Evolutionary conservation across 129 eudicot species (phyloP).

Genomic region (Tagetes erecta): DNA sequence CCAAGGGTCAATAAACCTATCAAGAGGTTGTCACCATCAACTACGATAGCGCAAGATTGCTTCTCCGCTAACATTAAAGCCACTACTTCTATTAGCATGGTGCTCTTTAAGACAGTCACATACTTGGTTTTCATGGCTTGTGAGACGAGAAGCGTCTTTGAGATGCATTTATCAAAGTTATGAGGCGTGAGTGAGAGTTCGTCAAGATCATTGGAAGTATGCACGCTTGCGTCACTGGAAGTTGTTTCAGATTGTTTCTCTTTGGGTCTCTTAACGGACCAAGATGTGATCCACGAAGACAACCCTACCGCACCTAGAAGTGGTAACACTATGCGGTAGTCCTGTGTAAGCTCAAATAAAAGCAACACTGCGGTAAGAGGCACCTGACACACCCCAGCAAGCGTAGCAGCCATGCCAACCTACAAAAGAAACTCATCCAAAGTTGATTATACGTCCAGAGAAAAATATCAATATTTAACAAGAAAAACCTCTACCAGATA

Average conservation of each 20-base stretch:
- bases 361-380: slow-evolving; percentile 91
- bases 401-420: slow-evolving; percentile 99
- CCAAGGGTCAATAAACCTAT: slow-evolving; percentile 68
- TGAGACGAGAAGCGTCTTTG: slow-evolving; percentile 57
- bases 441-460: background rate
- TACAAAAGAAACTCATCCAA: slow-evolving; percentile 27
- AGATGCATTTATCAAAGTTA: slow-evolving; percentile 42
- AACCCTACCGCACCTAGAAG: slow-evolving; percentile 90
- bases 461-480: background rate
- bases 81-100: slow-evolving; percentile 59
- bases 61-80: slow-evolving; percentile 71
- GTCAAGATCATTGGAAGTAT: slow-evolving; percentile 21
- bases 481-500: background rate
- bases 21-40: slow-evolving; percentile 50
- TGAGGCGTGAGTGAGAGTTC: slow-evolving; percentile 23
- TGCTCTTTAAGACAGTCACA: slow-evolving; percentile 59
- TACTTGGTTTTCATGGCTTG: slow-evolving; percentile 81
- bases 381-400: slow-evolving; percentile 96
- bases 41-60: slow-evolving; percentile 74
- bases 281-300: slow-evolving; percentile 87
- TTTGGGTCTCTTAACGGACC: slow-evolving; percentile 41
- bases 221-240: slow-evolving; percentile 16
- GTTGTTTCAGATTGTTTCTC: slow-evolving; percentile 30
- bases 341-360: slow-evolving; percentile 90
- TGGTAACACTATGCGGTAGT: slow-evolving; percentile 90